Evolutionary conservation across 768 basidiomycete species (phyloP), one percentile per base, ranked within the genome.

Genomic region (Calocybe gangraenosa): DNA sequence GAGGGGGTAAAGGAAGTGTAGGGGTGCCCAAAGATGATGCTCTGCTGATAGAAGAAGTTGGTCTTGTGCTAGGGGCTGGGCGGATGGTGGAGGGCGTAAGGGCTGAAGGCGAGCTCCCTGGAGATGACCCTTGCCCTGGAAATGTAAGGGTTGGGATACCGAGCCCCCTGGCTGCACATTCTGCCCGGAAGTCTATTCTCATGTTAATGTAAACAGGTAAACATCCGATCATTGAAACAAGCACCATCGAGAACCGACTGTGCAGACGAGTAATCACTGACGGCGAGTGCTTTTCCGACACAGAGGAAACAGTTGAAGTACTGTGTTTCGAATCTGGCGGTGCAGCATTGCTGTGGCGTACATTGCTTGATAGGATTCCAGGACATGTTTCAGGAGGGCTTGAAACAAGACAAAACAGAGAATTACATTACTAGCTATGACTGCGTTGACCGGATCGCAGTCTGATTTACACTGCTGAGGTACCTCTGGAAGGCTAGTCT

Each of bases 301-400:
- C 76, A 78, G 3, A 56, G 28, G 49, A 74, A 57, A 48, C 76
- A 78, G 37, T 66, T 57, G 57, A 64, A 74, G 52, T 70, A 74
- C 3, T 49, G 43, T 0, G 52, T 59, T 46, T 70, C 65, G 45
- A 75, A 78, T 4, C 48, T 51, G 9, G 58, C 45, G 4, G 66
- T 59, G 53, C 76, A 78, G 44, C 75, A 78, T 20, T 51, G 37
- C 7, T 50, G 18, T 0, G 58, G 49, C 7, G 57, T 37, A 41
- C 69, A 70, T 13, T 35, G 49, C 67, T 65, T 8, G 30, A 31
- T 3, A 23, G 17, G 14, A 20, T 3, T n/a, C 13, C 17, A 18
- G 20, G 15, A 40, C 0, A 34, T 38, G n/a, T 39, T n/a, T n/a
- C n/a, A n/a, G n/a, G n/a, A n/a, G n/a, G 10, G 37, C 18, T 32